Percentiles rank a stretch among this genome's conserved stretches.
These are phyloP conservation scores for Panaeolus papilionaceus DNA, from an alignment of 768 basidiomycete genomes.

Conservation along the genomic window DNA sequence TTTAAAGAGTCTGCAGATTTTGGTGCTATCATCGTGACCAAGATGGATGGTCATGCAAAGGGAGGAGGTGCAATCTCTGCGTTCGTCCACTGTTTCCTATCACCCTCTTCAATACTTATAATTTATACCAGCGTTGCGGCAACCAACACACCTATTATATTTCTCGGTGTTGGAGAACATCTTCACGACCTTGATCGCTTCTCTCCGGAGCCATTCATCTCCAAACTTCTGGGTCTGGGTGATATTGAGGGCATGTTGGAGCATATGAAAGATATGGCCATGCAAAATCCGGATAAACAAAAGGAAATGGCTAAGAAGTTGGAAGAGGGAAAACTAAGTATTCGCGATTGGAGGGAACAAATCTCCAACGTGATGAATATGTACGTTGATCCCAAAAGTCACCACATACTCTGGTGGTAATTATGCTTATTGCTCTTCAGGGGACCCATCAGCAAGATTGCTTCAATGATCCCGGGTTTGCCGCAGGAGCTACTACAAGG, in stretches of 20 bases:
- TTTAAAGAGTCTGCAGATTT: slow-evolving; percentile 99
- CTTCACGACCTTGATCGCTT: slow-evolving; percentile 97
- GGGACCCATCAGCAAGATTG: slow-evolving; percentile 99
- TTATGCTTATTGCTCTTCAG: slow-evolving; percentile 45
- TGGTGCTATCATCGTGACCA: slow-evolving; percentile 98
- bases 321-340: slow-evolving; percentile 95
- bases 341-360: slow-evolving; percentile 98
- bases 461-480: slow-evolving; percentile 98
- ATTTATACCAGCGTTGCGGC: slow-evolving; percentile 81
- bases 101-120: slow-evolving; percentile 20
- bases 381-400: slow-evolving; percentile 49
- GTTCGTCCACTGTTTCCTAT: slow-evolving; percentile 55
- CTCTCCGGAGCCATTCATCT: slow-evolving; percentile 95
- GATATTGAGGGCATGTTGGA: slow-evolving; percentile 98
- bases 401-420: slow-evolving; percentile 17
- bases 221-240: slow-evolving; percentile 93
- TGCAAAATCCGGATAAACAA: slow-evolving; percentile 94
- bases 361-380: slow-evolving; percentile 98
- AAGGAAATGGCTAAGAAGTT: slow-evolving; percentile 98
- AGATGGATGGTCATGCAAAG: slow-evolving; percentile 99
- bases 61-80: slow-evolving; percentile 99
- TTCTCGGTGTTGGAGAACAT: slow-evolving; percentile 97
- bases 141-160: slow-evolving; percentile 98
- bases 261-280: slow-evolving; percentile 96
- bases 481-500: slow-evolving; percentile 91